Conservation (phyloP, 129 eudicot species). For the sunflower (Helianthus annuus) region HanXRQr2.0-SUNRISE NC_035447.2:56761477-56761976, state of each 20-base stretch:
- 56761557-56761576: not conserved
- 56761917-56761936: no score
- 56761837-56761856: not conserved
- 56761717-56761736: not conserved
- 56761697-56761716: not conserved
- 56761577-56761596: not conserved
- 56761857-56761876: not conserved
- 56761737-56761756: not conserved
- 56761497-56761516: slow-evolving; percentile 5
- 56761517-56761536: not conserved
- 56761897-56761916: no score
- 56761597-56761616: not conserved
- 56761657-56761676: no score
- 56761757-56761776: not conserved
- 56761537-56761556: not conserved
- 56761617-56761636: no score
- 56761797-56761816: not conserved
- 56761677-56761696: no score
- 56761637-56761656: no score
- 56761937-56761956: no score
- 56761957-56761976: no score
- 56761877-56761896: not conserved
- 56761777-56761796: no score
- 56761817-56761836: not conserved
- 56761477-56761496: not conserved